These are phyloP conservation scores for Chamaenerion angustifolium DNA, from an alignment of 345 rosid species.

Conservation along the genomic window DNA sequence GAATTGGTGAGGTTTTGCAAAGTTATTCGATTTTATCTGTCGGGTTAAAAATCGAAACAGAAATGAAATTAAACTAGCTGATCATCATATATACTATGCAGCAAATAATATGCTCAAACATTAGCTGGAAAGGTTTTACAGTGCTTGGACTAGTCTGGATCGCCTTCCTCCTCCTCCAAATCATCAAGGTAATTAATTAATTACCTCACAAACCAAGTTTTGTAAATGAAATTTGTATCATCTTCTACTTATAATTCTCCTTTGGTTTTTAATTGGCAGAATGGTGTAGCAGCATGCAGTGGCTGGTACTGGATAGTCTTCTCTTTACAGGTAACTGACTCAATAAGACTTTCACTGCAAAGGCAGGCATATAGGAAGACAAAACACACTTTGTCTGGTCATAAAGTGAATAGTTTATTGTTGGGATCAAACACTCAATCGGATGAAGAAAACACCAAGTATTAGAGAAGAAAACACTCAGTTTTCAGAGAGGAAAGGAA, in stretches of 20 bases:
- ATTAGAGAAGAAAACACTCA: no score
- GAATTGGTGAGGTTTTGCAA: conserved; percentile 20
- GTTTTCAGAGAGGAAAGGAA: no score
- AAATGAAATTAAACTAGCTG: not conserved
- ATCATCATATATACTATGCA: conserved; percentile 8
- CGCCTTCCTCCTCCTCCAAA: conserved; percentile 53
- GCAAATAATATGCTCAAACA: conserved; percentile 54
- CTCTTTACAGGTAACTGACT: conserved; percentile 45
- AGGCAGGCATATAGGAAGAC: not conserved
- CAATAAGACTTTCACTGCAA: not conserved
- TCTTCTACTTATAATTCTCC: not conserved
- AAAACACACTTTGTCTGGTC: no score
- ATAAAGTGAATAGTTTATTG: no score
- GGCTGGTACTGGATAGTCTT: conserved; percentile 56
- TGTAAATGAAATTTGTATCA: not conserved
- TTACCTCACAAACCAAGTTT: not conserved
- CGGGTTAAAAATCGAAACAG: not conserved
- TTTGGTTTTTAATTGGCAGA: conserved; percentile 25
- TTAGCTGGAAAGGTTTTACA: conserved; percentile 46
- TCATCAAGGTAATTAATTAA: conserved; percentile 35
- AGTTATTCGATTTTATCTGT: not conserved
- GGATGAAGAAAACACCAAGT: no score
- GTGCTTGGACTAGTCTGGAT: conserved; percentile 44
- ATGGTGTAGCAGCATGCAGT: conserved; percentile 46
- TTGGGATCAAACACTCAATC: no score